Evolutionary conservation across 805 yeast species (phyloP), one percentile per base, ranked within the genome.

Genomic region (Monosporozyma yasuniensis): DNA sequence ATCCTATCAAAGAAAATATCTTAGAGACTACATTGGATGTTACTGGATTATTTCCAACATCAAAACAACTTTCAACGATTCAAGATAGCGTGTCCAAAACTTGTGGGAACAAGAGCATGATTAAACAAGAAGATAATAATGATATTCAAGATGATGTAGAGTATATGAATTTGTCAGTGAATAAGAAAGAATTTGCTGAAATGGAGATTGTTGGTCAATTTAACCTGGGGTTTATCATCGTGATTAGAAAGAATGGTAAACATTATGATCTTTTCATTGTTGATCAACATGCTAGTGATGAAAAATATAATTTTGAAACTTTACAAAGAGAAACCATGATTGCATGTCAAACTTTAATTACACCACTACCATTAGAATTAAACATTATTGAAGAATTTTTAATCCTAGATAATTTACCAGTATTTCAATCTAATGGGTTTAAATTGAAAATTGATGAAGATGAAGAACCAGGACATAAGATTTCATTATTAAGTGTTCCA

Each of bases 271-370:
- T 91, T 30, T 90, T 93, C 59, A 90, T 93, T 32, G 76, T 93
- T 45, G 99, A 93, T 64, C 99, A 93, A 66, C 99, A 93, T 70
- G 99, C 99, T 0, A 86, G 96, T 56, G 99, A 93, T 69, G 99
- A 93, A 61, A 93, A 90, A 57, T 88, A 61, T 70, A 93, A 93
- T 65, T 93, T 87, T 70, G 99, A 93, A 64, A 72, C 71, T 46
- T 67, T 85, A 14, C 81, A 78, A 56, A 64, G 69, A 14, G 73
- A 72, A 2, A 78, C 85, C 0, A 68, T 71, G 0, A 80, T 90
- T 54, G 76, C 79, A 43, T 73, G 76, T 42, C 97, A 93, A 66
- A 80, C 81, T 1, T 70, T 93, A 46, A 87, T 91, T 5, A 62
- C 63, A 0, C 83, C 85, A 0, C 70, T 72, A 19, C 55, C 55